A percentile compares a stretch with the other conserved stretches of the same genome.
Evolutionary conservation across 2,329 filamentous ascomycete genomes (phyloP).

Genomic region (Trichoderma harzianum): DNA sequence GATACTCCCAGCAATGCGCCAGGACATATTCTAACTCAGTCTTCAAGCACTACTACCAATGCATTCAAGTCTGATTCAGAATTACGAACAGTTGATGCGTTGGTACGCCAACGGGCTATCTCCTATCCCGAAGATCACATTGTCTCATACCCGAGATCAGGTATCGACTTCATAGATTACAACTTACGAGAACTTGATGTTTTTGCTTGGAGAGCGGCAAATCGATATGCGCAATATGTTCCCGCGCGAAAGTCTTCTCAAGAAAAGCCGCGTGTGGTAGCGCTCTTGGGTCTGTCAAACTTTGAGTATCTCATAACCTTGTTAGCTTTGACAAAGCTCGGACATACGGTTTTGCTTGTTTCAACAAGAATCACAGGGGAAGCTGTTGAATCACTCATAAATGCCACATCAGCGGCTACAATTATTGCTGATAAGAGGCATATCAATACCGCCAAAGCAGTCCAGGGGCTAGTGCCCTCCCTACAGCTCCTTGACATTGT

Average conservation of each 20-base stretch:
- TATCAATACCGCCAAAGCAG: background rate
- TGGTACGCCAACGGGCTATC: background rate
- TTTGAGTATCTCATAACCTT: conserved; percentile 10
- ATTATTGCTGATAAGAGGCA: background rate
- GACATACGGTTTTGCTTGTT: background rate
- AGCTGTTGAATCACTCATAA: conserved; percentile 3
- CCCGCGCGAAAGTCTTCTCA: background rate
- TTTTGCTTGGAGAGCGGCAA: conserved; percentile 5
- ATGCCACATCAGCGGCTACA: background rate
- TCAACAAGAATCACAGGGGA: conserved; percentile 3
- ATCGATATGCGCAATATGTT: background rate
- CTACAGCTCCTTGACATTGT: background rate
- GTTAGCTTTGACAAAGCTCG: conserved; percentile 3
- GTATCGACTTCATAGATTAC: background rate
- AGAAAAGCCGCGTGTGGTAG: conserved; percentile 5
- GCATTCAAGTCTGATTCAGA: background rate
- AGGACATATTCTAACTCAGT: background rate
- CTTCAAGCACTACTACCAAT: background rate
- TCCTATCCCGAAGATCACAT: background rate
- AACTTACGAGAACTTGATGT: conserved; percentile 1
- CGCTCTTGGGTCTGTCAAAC: background rate
- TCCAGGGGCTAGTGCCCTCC: background rate
- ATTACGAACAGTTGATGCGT: background rate
- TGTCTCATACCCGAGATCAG: background rate
- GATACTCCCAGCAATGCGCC: background rate